These are phyloP conservation scores for Leccinum solheimii DNA, from an alignment of 1,284 basidiomycete genomes.

Conservation along the genomic window DNA sequence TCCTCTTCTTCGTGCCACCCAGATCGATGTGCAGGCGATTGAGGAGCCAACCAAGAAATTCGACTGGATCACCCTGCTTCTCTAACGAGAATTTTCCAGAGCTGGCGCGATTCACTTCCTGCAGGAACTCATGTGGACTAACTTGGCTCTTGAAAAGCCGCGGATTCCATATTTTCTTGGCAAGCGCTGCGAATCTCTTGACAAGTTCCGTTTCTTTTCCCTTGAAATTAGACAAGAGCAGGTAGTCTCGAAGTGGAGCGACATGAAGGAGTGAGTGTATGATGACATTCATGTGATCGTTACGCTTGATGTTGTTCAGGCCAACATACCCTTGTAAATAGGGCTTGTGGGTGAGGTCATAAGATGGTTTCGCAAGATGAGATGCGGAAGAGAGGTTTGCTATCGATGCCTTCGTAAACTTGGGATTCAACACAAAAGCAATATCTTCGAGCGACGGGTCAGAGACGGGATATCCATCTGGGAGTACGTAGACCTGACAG, in stretches of 20 bases:
- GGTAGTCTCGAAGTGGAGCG: slow-evolving; percentile 83
- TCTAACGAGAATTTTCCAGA: slow-evolving; percentile 90
- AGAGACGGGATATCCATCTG: slow-evolving; percentile 94
- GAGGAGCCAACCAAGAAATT: slow-evolving; percentile 95
- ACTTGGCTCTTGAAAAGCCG: slow-evolving; percentile 97
- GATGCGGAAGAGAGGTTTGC: slow-evolving; percentile 55
- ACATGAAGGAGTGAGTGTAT: slow-evolving; percentile 94
- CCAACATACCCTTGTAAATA: slow-evolving; percentile 96
- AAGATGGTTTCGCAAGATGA: slow-evolving; percentile 73
- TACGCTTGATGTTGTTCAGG: slow-evolving; percentile 95
- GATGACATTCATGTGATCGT: slow-evolving; percentile 98
- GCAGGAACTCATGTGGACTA: slow-evolving; percentile 96
- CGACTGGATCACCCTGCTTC: slow-evolving; percentile 93
- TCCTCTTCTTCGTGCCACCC: slow-evolving; percentile 84
- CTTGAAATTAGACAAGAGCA: slow-evolving; percentile 73
- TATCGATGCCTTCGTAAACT: slow-evolving; percentile 63
- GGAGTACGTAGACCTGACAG: slow-evolving; percentile 90
- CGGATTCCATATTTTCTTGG: slow-evolving; percentile 96
- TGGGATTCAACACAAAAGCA: slow-evolving; percentile 84
- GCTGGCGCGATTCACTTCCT: slow-evolving; percentile 90
- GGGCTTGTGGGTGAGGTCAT: slow-evolving; percentile 78
- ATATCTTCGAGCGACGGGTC: slow-evolving; percentile 97
- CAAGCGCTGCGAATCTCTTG: slow-evolving; percentile 80
- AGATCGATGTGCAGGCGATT: slow-evolving; percentile 92
- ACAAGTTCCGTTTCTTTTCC: slow-evolving; percentile 85